Base-by-base conservation (phyloP, 139 green algal genomes). In the Protoeuglena noctilucae region DNA sequence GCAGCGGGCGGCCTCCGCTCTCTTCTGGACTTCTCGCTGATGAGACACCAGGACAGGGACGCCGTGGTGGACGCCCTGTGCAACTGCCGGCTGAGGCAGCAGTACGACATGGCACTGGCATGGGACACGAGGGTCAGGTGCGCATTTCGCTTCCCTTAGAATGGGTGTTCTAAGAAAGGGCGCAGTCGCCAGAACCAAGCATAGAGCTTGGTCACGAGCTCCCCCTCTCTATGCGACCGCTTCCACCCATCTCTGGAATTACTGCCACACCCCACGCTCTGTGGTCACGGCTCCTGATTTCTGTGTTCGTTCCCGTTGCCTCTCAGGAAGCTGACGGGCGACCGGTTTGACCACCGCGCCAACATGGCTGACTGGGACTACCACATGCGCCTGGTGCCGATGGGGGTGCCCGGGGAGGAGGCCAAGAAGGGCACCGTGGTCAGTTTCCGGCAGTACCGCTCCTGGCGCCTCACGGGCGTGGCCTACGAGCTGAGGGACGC, bases 331-430 rank as follows among this genome's bases (percentile, higher is more conserved):
- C 78, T 68, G 61, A 84, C 84, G 51, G 66, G 55, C 2, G 63
- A 81, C n/a, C 70, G 75, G 31, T 86, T 74, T 58, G 77, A 85
- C 54, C 71, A 69, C 30, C 59, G 69, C 1, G 46, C 57, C 19
- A 85, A 85, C 64, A 64, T 80, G 64, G 72, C 81, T 30, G 79
- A 87, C 54, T 87, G 74, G 74, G 79, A 87, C 61, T 87, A 87
- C 56, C 73, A 82, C 65, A 87, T 87, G 79, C 58, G 74, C 5
- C 58, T 87, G 19, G 28, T 59, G 45, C 47, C 62, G 21, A 56
- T 57, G 7, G 74, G 74, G 43, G 73, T 65, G 0, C 74, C 68
- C 4, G 67, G 67, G 16, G 26, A 58, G 21, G 68, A 79, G 49
- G 28, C 61, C 19, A 39, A 51, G 6, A 3, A 45, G 1, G 65